Percentiles rank a stretch among this genome's conserved stretches.
phyloP scores from a whole-genome alignment of 2,329 filamentous ascomycete species.

The Cladosporium phlei region DNA sequence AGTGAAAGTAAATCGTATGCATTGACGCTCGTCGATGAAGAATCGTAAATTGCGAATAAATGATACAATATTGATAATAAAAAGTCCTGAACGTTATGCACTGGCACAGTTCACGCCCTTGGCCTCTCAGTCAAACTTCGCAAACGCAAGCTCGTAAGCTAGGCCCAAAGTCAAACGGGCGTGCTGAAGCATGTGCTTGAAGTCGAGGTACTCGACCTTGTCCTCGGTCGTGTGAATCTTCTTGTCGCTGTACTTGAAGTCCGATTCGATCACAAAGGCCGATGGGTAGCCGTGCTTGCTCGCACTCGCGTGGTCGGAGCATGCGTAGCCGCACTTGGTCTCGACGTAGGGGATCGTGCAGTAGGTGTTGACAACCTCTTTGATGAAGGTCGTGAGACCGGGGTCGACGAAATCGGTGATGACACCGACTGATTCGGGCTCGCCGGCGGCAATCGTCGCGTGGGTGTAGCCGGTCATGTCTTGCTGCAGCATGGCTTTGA shows the following conservation, averaged over 20 bases:
- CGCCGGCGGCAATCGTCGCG: conserved; percentile 74
- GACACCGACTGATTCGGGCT: conserved; percentile 81
- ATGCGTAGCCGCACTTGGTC: conserved; percentile 85
- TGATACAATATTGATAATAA: too few species aligned
- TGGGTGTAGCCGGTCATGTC: conserved; percentile 94
- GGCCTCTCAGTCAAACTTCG: conserved; percentile 53
- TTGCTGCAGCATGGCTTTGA: conserved; percentile 96
- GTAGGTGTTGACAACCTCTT: conserved; percentile 79
- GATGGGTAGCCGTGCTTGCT: conserved; percentile 70
- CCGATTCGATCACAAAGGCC: conserved; percentile 71
- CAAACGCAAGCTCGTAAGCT: conserved; percentile 78
- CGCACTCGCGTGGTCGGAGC: conserved; percentile 69
- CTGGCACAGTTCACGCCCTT: too few species aligned
- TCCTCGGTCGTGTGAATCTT: conserved; percentile 69
- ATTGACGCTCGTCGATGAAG: too few species aligned
- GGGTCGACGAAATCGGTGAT: conserved; percentile 88
- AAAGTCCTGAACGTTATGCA: too few species aligned
- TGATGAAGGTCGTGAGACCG: conserved; percentile 81
- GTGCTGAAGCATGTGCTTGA: conserved; percentile 90
- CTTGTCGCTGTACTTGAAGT: conserved; percentile 59
- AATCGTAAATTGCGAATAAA: too few species aligned
- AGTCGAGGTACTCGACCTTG: conserved; percentile 66
- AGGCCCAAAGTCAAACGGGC: conserved; percentile 77
- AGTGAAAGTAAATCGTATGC: too few species aligned
- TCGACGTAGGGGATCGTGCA: conserved; percentile 82